phyloP scores from a whole-genome alignment of 2,329 filamentous ascomycete genomes.

The Hypoxylon sp. region DNA sequence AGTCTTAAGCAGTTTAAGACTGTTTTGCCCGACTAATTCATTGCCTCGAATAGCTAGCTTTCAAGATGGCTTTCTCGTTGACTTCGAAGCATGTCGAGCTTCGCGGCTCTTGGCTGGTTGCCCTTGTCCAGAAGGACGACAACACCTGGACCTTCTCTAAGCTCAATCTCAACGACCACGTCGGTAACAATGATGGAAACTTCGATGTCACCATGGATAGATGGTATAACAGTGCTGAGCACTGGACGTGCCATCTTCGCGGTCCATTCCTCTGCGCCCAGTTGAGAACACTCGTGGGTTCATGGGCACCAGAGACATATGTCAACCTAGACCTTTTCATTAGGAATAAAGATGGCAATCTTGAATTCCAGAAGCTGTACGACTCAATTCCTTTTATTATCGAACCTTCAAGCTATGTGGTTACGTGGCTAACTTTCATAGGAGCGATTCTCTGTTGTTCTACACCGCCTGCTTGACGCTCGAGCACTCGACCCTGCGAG shows the following conservation, averaged over 20 bases:
- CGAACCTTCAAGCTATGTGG: background rate
- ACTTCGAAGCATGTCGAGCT: slow-evolving; percentile 40
- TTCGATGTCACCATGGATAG: slow-evolving; percentile 36
- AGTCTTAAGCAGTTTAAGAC: too few species aligned
- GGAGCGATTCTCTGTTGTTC: slow-evolving; percentile 36
- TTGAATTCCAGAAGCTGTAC: slow-evolving; percentile 39
- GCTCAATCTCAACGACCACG: slow-evolving; percentile 40
- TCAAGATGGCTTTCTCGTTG: slow-evolving; percentile 41
- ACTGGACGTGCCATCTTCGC: slow-evolving; percentile 34
- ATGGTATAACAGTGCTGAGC: slow-evolving; percentile 31
- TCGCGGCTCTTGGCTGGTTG: slow-evolving; percentile 37
- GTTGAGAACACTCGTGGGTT: slow-evolving; percentile 23
- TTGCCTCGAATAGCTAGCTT: slow-evolving; percentile 9
- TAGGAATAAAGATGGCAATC: slow-evolving; percentile 38
- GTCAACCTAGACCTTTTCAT: slow-evolving; percentile 42
- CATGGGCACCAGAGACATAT: slow-evolving; percentile 26
- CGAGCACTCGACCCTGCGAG: slow-evolving; percentile 24
- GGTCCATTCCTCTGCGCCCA: slow-evolving; percentile 33
- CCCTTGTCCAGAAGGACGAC: slow-evolving; percentile 35
- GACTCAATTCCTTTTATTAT: slow-evolving; percentile 5
- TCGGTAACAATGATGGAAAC: slow-evolving; percentile 38
- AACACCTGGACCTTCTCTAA: slow-evolving; percentile 32
- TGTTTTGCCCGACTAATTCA: slow-evolving; percentile 15
- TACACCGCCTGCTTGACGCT: slow-evolving; percentile 35
- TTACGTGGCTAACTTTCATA: slow-evolving; percentile 22